These are phyloP conservation scores for Rhodotorula kratochvilovae DNA, from an alignment of 768 basidiomycete species.

Conservation along the genomic window DNA sequence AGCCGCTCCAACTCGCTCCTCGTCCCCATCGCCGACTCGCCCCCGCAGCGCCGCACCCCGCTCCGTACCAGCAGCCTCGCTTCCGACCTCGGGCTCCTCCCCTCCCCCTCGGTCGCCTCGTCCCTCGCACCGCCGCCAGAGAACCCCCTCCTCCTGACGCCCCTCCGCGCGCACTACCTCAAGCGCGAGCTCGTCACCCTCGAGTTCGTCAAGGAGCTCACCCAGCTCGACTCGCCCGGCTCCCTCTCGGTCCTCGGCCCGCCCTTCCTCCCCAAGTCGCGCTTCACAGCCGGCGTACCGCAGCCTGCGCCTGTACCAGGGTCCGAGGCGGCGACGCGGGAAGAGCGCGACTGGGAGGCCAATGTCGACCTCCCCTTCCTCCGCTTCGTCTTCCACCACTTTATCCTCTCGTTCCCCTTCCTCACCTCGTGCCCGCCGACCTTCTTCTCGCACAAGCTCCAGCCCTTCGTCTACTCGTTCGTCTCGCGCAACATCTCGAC, in stretches of 20 bases:
- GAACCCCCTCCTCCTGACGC: conserved; percentile 55
- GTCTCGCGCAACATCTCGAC: conserved; percentile 70
- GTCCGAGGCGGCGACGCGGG: not conserved
- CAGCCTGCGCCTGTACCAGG: conserved; percentile 4
- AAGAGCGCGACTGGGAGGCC: conserved; percentile 25
- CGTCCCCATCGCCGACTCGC: conserved; percentile 1
- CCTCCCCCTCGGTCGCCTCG: conserved; percentile 21
- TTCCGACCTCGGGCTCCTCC: conserved; percentile 27
- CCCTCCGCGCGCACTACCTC: conserved; percentile 92
- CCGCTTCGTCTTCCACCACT: conserved; percentile 83
- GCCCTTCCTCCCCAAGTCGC: conserved; percentile 64
- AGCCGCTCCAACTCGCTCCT: conserved; percentile 14
- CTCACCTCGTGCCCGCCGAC: conserved; percentile 78
- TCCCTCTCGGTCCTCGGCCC: conserved; percentile 80
- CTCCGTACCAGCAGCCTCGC: conserved; percentile 21
- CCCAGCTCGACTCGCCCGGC: conserved; percentile 54
- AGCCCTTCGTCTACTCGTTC: conserved; percentile 82
- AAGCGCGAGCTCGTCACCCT: conserved; percentile 91
- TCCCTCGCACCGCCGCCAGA: conserved; percentile 14
- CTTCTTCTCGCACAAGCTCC: conserved; percentile 91
- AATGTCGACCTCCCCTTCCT: conserved; percentile 72
- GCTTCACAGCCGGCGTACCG: conserved; percentile 55
- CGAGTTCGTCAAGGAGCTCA: conserved; percentile 75
- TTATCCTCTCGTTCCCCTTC: conserved; percentile 91
- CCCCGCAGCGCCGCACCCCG: not conserved